phyloP scores from a whole-genome alignment of 192 early-diverging fungal species.

The Thoreauomyces humboldtii region DNA sequence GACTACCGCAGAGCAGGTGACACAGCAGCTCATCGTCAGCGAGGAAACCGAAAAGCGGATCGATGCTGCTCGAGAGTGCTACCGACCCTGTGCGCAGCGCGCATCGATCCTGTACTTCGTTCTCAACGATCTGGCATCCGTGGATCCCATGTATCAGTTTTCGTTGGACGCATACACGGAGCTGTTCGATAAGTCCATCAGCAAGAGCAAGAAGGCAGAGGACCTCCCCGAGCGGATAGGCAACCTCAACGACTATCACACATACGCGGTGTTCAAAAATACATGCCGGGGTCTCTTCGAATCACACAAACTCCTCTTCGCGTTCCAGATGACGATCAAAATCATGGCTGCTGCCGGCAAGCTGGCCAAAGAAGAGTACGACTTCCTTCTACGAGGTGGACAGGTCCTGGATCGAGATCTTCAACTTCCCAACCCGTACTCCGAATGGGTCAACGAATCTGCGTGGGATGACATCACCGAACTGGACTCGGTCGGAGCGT shows the following conservation, averaged over 20 bases:
- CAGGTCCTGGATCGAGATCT: constrained; percentile 58
- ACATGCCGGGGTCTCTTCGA: constrained; percentile 62
- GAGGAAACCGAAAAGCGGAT: constrained; percentile 64
- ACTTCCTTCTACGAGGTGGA: constrained; percentile 59
- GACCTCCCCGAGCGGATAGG: constrained; percentile 50
- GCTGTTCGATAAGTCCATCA: constrained; percentile 60
- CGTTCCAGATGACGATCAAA: constrained; percentile 64
- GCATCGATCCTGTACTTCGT: constrained; percentile 65
- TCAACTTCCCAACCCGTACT: constrained; percentile 52
- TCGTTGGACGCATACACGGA: constrained; percentile 62
- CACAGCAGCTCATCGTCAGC: constrained; percentile 57
- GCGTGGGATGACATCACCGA: constrained; percentile 64
- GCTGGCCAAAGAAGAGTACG: constrained; percentile 57
- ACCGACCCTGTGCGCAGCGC: constrained; percentile 56
- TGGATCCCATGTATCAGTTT: constrained; percentile 69
- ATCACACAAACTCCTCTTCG: constrained; percentile 58
- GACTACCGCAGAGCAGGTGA: constrained; percentile 57
- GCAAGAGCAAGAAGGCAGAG: constrained; percentile 55
- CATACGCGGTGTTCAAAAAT: constrained; percentile 62
- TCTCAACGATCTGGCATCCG: constrained; percentile 53
- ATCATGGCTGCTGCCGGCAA: constrained; percentile 57
- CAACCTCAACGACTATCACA: constrained; percentile 61
- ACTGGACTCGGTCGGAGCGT: constrained; percentile 46
- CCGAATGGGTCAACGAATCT: constrained; percentile 56
- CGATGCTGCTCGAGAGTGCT: constrained; percentile 59